These are phyloP conservation scores for Oryza rufipogon DNA, from an alignment of 176 grass and related monocot genomes.

Conservation along the genomic window DNA sequence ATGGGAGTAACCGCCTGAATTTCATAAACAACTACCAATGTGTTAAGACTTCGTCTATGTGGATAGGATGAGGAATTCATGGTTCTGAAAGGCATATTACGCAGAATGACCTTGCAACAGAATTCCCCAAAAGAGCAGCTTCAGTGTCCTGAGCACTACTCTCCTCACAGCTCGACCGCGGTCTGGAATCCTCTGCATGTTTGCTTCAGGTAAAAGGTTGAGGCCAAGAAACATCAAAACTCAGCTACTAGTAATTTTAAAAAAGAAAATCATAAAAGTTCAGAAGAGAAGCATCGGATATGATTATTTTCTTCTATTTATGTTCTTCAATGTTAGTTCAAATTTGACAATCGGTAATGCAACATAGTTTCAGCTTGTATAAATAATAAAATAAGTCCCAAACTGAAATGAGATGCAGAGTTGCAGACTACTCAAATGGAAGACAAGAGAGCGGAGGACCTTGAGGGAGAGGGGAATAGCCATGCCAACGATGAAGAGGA, in stretches of 20 bases:
- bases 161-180: conserved; percentile 59
- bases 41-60: not conserved
- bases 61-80: not conserved
- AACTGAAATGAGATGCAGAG: not conserved
- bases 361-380: not conserved
- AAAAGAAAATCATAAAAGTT: no score
- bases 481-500: conserved; percentile 97
- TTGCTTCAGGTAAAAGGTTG: conserved; percentile 7
- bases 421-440: not conserved
- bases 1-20: conserved; percentile 89
- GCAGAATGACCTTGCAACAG: conserved; percentile 72
- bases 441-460: conserved; percentile 42
- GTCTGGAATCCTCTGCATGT: conserved; percentile 74
- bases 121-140: conserved; percentile 92
- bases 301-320: not conserved
- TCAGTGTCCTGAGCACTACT: conserved; percentile 70
- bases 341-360: not conserved
- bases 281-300: not conserved
- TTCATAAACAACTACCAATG: not conserved
- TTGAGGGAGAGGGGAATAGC: conserved; percentile 96
- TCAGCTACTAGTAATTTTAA: not conserved
- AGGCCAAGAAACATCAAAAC: not conserved
- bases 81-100: not conserved
- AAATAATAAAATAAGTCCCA: not conserved
- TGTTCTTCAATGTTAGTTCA: not conserved